These are phyloP conservation scores for Phytophthora pluvialis DNA, from an alignment of 352 stramenopile genomes.

Conservation along the genomic window DNA sequence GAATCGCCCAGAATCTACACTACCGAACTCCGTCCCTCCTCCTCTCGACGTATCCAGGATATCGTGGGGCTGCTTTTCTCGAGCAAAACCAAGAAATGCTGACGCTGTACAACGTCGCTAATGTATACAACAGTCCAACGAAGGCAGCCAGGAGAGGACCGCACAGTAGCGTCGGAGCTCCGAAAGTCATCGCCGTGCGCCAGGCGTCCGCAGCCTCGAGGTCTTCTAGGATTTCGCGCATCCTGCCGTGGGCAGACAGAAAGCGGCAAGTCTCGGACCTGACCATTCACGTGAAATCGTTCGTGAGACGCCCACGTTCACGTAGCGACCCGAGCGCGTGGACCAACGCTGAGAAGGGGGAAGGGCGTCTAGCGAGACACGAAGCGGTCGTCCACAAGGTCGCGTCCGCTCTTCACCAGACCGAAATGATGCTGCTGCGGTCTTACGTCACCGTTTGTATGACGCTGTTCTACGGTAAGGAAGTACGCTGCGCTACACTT, in stretches of 20 bases:
- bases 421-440: constrained; percentile 41
- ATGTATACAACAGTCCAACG: constrained; percentile 17
- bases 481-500: background rate
- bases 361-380: constrained; percentile 4
- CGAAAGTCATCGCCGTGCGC: constrained; percentile 5
- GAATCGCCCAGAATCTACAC: constrained; percentile 33
- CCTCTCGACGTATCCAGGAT: constrained; percentile 38
- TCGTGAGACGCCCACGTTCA: constrained; percentile 18
- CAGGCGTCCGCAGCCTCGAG: background rate
- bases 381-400: constrained; percentile 32
- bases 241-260: constrained; percentile 16
- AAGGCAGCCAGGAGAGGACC: background rate
- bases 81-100: constrained; percentile 27
- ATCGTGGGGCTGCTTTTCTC: constrained; percentile 20
- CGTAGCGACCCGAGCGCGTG: constrained; percentile 20
- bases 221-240: constrained; percentile 12
- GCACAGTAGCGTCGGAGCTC: background rate
- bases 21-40: constrained; percentile 22
- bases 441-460: constrained; percentile 42
- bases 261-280: constrained; percentile 12
- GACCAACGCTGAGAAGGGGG: constrained; percentile 8
- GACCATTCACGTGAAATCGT: constrained; percentile 5
- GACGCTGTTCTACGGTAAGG: constrained; percentile 39
- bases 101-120: constrained; percentile 8
- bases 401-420: constrained; percentile 29